Evolutionary conservation across 2,329 filamentous ascomycete species (phyloP).

Genomic region (Aspergillus luchuensis): DNA sequence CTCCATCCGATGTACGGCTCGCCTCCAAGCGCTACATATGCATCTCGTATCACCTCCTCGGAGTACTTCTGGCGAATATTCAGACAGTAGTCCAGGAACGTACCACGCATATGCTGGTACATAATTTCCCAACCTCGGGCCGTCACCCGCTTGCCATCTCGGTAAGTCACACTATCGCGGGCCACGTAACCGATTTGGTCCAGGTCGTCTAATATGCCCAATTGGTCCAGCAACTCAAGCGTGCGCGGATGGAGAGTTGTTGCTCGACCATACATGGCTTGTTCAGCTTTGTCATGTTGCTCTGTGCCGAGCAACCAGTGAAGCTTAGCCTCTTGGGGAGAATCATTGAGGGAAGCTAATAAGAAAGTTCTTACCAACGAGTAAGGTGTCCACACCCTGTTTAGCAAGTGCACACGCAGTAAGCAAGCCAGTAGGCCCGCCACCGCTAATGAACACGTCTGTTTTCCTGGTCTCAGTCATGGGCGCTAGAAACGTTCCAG

Average conservation of each 20-base stretch:
- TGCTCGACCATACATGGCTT: constrained; percentile 52
- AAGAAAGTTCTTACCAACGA: constrained; percentile 32
- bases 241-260: constrained; percentile 51
- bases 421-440: constrained; percentile 47
- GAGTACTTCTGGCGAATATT: constrained; percentile 59
- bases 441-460: constrained; percentile 48
- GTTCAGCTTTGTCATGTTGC: constrained; percentile 40
- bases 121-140: constrained; percentile 47
- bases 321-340: too few relatives aligned
- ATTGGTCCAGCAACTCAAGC: constrained; percentile 50
- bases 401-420: constrained; percentile 49
- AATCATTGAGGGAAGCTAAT: too few relatives aligned
- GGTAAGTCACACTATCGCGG: constrained; percentile 35
- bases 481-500: neutral
- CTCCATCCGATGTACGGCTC: neutral
- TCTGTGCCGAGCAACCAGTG: constrained; percentile 22
- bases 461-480: neutral
- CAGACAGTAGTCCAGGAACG: constrained; percentile 55
- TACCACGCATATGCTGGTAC: constrained; percentile 54
- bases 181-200: constrained; percentile 54
- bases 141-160: constrained; percentile 34
- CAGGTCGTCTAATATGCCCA: constrained; percentile 53
- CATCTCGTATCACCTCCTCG: constrained; percentile 54
- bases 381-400: constrained; percentile 50
- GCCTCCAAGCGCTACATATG: constrained; percentile 28